Evolutionary conservation across 1,284 basidiomycete genomes (phyloP).

Genomic region (Ceratobasidium papillatum): DNA sequence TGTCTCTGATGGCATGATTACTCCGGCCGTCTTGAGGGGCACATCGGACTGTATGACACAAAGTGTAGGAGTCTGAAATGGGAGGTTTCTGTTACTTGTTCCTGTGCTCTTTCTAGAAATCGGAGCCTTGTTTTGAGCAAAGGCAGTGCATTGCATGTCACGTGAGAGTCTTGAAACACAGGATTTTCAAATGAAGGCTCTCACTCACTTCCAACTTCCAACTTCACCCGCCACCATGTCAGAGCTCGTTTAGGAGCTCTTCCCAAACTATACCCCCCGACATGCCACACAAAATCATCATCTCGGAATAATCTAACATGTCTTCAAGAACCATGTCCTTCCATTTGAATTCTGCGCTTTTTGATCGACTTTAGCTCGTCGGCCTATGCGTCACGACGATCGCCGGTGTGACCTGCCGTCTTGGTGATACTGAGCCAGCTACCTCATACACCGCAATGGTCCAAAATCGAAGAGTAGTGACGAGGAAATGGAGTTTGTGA

Average conservation of each 20-base stretch:
- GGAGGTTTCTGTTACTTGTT: not conserved
- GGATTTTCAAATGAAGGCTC: conserved; percentile 10
- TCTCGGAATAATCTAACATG: not conserved
- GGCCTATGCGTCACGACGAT: not conserved
- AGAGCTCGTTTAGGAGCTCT: conserved; percentile 2
- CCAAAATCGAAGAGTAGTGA: not conserved
- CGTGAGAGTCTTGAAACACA: not conserved
- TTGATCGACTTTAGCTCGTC: not conserved
- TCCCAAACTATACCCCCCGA: not conserved
- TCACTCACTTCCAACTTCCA: too few relatives aligned
- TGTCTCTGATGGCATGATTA: not conserved
- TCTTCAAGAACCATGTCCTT: too few relatives aligned
- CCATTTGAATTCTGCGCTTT: not conserved
- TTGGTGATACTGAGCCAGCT: not conserved
- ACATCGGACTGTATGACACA: not conserved
- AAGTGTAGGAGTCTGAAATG: too few relatives aligned
- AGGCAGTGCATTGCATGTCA: conserved; percentile 4
- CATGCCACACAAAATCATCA: too few relatives aligned
- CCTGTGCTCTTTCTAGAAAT: not conserved
- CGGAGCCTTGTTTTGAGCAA: not conserved
- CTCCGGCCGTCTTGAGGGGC: not conserved
- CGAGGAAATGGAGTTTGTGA: not conserved
- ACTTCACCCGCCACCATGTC: not conserved
- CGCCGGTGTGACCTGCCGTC: not conserved
- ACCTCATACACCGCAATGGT: not conserved